A percentile compares a stretch with the other conserved stretches of the same genome.
phyloP scores from a whole-genome alignment of 192 early-diverging fungal species.

The Geranomyces variabilis region DNA sequence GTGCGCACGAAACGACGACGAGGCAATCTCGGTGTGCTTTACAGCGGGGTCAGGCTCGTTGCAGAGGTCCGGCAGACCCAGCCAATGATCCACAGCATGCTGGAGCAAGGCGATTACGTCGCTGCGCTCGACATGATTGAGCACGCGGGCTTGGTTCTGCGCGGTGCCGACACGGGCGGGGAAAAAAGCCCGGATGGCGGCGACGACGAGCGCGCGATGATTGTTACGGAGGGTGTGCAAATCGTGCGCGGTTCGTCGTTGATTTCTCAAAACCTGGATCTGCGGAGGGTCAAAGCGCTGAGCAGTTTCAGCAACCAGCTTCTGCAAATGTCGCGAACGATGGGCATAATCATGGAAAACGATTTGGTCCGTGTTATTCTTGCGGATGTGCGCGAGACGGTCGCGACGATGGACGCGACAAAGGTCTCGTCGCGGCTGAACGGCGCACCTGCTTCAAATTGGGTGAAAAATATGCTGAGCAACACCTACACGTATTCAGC shows the following conservation, averaged over 20 bases:
- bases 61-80: constrained; percentile 76
- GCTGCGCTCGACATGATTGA: constrained; percentile 89
- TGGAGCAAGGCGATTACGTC: constrained; percentile 82
- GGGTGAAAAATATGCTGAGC: constrained; percentile 45
- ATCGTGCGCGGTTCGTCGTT: constrained; percentile 31
- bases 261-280: constrained; percentile 51
- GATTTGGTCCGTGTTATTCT: constrained; percentile 70
- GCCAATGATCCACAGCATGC: constrained; percentile 80
- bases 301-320: constrained; percentile 65
- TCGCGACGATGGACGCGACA: constrained; percentile 52
- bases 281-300: constrained; percentile 62
- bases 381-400: constrained; percentile 60
- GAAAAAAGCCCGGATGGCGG: background rate
- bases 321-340: constrained; percentile 63
- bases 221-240: constrained; percentile 35
- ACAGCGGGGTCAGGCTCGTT: constrained; percentile 73
- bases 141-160: constrained; percentile 66
- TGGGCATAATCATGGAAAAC: constrained; percentile 73
- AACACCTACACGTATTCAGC: constrained; percentile 19
- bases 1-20: constrained; percentile 77
- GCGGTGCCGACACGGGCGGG: constrained; percentile 53
- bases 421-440: constrained; percentile 29
- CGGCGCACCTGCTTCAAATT: constrained; percentile 31
- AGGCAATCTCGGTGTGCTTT: constrained; percentile 70
- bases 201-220: constrained; percentile 31